These are phyloP conservation scores for Aureobasidium vineae DNA, from an alignment of 2,329 filamentous ascomycete genomes.

Conservation along the genomic window DNA sequence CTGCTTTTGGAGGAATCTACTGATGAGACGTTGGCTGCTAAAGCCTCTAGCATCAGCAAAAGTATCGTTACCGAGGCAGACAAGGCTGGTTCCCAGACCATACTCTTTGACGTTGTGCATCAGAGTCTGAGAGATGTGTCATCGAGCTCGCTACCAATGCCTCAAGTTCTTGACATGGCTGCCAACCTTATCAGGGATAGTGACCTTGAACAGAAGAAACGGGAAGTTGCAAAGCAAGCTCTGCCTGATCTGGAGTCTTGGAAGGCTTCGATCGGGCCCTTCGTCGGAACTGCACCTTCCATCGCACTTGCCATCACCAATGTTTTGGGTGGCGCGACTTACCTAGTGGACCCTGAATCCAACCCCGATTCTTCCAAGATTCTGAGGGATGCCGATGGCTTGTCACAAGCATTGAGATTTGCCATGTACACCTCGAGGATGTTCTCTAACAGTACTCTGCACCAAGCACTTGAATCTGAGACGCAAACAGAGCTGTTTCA, in stretches of 20 bases:
- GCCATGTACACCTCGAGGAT: conserved; percentile 66
- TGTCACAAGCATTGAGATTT: conserved; percentile 72
- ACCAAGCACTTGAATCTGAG: conserved; percentile 38
- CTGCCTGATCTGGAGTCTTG: conserved; percentile 54
- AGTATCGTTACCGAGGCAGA: conserved; percentile 23
- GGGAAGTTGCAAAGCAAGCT: conserved; percentile 30
- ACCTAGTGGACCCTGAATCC: conserved; percentile 52
- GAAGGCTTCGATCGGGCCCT: conserved; percentile 59
- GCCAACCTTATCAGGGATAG: conserved; percentile 47
- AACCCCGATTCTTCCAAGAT: conserved; percentile 32
- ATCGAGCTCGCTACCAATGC: conserved; percentile 48
- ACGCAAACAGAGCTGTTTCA: conserved; percentile 46
- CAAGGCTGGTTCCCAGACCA: conserved; percentile 43
- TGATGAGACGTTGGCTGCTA: conserved; percentile 51
- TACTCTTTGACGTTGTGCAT: conserved; percentile 54
- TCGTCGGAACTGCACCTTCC: conserved; percentile 56
- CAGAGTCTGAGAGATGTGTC: conserved; percentile 51
- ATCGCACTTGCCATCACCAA: conserved; percentile 72
- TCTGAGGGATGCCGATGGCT: conserved; percentile 64
- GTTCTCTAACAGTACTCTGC: conserved; percentile 46
- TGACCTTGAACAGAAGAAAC: conserved; percentile 19
- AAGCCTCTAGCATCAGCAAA: conserved; percentile 36
- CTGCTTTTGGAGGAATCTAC: conserved; percentile 55
- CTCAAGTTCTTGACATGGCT: conserved; percentile 56
- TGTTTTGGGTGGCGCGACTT: conserved; percentile 66